Evolutionary conservation across 2,329 filamentous ascomycete species (phyloP).

Genomic region (Botrytis galanthina): DNA sequence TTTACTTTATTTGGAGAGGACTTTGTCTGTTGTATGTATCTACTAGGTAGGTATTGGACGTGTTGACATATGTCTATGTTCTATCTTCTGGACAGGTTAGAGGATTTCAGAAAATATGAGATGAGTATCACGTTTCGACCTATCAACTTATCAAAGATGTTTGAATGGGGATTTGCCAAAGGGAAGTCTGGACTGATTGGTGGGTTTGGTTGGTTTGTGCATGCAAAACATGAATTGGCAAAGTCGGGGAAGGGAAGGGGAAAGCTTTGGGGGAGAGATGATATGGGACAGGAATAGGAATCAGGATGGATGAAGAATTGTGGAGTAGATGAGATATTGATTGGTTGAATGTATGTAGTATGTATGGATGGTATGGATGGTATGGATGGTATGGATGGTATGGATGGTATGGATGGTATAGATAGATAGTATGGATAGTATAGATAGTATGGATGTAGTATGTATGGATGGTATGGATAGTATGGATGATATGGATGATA

Average conservation of each 20-base stretch:
- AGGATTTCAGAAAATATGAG: too few relatives aligned
- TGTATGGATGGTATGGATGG: too few relatives aligned
- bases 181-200: neutral
- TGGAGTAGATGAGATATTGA: neutral
- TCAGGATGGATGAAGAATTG: neutral
- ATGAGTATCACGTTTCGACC: neutral
- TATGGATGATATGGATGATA: too few relatives aligned
- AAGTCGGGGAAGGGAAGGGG: neutral
- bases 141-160: neutral
- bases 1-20: neutral
- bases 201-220: neutral
- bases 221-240: neutral
- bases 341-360: neutral
- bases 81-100: neutral
- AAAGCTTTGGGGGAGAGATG: neutral
- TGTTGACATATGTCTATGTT: neutral
- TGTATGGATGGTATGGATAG: too few relatives aligned
- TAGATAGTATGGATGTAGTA: too few relatives aligned
- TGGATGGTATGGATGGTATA: too few relatives aligned
- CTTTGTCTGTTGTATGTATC: neutral
- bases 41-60: neutral
- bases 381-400: too few relatives aligned
- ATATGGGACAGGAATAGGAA: neutral
- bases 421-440: too few relatives aligned
- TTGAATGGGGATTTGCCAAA: neutral